phyloP scores from a whole-genome alignment of 345 rosid species.

The Lepidium aucheri region DNA sequence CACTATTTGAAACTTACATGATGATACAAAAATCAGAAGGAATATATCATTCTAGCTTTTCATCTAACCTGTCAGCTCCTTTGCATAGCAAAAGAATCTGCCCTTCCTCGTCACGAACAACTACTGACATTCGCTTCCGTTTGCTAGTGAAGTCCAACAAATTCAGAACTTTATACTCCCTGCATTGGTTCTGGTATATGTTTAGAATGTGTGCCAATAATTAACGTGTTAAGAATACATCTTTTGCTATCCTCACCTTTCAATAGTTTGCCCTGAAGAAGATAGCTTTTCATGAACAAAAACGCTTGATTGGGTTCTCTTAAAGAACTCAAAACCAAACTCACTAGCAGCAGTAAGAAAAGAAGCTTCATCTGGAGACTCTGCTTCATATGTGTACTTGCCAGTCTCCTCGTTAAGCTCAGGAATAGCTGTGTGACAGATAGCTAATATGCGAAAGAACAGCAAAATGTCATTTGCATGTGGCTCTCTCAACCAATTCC shows the following conservation, averaged over 20 bases:
- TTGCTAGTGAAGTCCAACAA: constrained; percentile 93
- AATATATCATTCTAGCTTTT: not conserved
- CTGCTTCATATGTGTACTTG: constrained; percentile 67
- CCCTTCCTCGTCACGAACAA: constrained; percentile 68
- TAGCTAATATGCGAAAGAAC: constrained; percentile 70
- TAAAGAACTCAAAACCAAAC: constrained; percentile 81
- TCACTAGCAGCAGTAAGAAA: constrained; percentile 92
- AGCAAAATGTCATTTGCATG: constrained; percentile 39
- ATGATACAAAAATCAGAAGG: not conserved
- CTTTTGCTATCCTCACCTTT: constrained; percentile 44
- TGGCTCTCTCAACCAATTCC: constrained; percentile 78
- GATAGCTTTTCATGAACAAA: constrained; percentile 50
- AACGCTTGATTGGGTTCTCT: constrained; percentile 86
- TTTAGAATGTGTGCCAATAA: constrained; percentile 12
- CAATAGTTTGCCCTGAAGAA: constrained; percentile 43
- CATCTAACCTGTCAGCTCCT: constrained; percentile 86
- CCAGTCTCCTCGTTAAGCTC: constrained; percentile 81
- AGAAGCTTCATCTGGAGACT: constrained; percentile 93
- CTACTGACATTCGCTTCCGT: constrained; percentile 93
- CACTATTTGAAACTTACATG: not conserved
- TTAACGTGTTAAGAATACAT: not conserved
- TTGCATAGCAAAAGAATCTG: constrained; percentile 80
- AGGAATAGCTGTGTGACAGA: constrained; percentile 94
- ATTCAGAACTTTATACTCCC: constrained; percentile 90
- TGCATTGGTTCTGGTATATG: constrained; percentile 31